A percentile compares a stretch with the other conserved stretches of the same genome.
phyloP scores from a whole-genome alignment of 2,329 filamentous ascomycete species.

The Sphaceloma murrayae region DNA sequence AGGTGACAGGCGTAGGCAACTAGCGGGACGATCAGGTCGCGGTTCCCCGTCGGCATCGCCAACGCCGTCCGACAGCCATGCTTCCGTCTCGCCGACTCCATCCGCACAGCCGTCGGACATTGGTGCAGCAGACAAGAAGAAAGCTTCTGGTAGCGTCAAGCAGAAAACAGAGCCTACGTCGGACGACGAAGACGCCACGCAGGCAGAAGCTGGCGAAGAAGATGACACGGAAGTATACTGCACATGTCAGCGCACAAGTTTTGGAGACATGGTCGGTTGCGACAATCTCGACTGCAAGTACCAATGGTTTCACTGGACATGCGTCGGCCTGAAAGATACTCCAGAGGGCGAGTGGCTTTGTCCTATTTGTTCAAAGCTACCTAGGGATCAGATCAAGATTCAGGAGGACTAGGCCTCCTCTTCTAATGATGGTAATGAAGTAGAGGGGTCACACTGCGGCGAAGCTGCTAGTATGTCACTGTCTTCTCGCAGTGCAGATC shows the following conservation, averaged over 20 bases:
- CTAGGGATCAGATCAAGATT: slow-evolving; percentile 34
- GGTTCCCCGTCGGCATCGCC: slow-evolving; percentile 25
- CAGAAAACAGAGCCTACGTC: slow-evolving; percentile 16
- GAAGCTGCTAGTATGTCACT: neutral
- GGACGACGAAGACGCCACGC: slow-evolving; percentile 24
- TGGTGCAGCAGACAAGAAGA: slow-evolving; percentile 21
- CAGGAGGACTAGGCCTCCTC: slow-evolving; percentile 21
- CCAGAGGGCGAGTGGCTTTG: slow-evolving; percentile 44
- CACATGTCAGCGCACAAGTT: slow-evolving; percentile 71
- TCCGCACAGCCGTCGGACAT: slow-evolving; percentile 26
- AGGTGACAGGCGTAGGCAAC: slow-evolving; percentile 28
- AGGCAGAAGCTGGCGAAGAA: slow-evolving; percentile 51
- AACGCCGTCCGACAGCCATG: slow-evolving; percentile 25
- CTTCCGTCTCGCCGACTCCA: slow-evolving; percentile 27
- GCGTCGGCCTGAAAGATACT: slow-evolving; percentile 42
- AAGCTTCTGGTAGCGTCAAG: slow-evolving; percentile 7
- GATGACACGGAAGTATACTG: slow-evolving; percentile 72
- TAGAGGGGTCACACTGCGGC: neutral
- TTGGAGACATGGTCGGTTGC: slow-evolving; percentile 82
- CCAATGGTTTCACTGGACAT: slow-evolving; percentile 81
- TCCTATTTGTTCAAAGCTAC: slow-evolving; percentile 30
- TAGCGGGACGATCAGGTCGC: slow-evolving; percentile 23
- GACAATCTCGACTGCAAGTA: slow-evolving; percentile 72
- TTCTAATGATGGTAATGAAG: neutral
- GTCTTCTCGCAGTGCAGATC: no score